phyloP scores from a whole-genome alignment of 139 green algal species.

The Raphidocelis subcapitata region DNA sequence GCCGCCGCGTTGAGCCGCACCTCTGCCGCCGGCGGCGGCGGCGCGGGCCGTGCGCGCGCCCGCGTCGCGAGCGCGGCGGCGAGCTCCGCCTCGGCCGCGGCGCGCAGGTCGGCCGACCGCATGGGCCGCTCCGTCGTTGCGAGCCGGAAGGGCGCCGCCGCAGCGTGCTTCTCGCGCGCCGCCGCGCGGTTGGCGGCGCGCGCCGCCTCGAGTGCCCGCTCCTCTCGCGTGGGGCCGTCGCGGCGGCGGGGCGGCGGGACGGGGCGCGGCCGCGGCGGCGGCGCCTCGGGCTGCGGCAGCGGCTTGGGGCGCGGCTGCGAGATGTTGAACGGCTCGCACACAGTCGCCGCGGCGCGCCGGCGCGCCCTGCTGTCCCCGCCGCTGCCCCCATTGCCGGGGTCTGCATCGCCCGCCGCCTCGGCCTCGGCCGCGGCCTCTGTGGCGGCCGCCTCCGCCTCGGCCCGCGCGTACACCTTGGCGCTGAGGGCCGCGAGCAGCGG shows the following conservation, averaged over 20 bases:
- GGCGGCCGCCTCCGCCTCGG: neutral
- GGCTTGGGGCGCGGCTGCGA: slow-evolving; percentile 55
- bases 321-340: slow-evolving; percentile 68
- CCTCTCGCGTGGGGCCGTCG: slow-evolving; percentile 59
- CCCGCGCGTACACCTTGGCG: slow-evolving; percentile 51
- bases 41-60: slow-evolving; percentile 35
- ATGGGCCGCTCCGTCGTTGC: slow-evolving; percentile 56
- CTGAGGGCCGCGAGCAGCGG: slow-evolving; percentile 49
- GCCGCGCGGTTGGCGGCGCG: slow-evolving; percentile 42
- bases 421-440: neutral
- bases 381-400: slow-evolving; percentile 1
- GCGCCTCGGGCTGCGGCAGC: slow-evolving; percentile 50
- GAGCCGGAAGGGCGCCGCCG: slow-evolving; percentile 56
- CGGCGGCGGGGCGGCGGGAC: slow-evolving; percentile 34
- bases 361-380: slow-evolving; percentile 9
- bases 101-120: slow-evolving; percentile 56
- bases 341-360: slow-evolving; percentile 10
- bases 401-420: slow-evolving; percentile 6
- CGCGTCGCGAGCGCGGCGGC: slow-evolving; percentile 40
- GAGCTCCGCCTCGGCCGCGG: slow-evolving; percentile 55
- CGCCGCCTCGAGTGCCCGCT: slow-evolving; percentile 55
- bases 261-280: slow-evolving; percentile 28
- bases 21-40: slow-evolving; percentile 38
- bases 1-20: slow-evolving; percentile 72
- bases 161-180: slow-evolving; percentile 18